Conservation (phyloP, 768 basidiomycete species). For the Cantharellus anzutake region DNA sequence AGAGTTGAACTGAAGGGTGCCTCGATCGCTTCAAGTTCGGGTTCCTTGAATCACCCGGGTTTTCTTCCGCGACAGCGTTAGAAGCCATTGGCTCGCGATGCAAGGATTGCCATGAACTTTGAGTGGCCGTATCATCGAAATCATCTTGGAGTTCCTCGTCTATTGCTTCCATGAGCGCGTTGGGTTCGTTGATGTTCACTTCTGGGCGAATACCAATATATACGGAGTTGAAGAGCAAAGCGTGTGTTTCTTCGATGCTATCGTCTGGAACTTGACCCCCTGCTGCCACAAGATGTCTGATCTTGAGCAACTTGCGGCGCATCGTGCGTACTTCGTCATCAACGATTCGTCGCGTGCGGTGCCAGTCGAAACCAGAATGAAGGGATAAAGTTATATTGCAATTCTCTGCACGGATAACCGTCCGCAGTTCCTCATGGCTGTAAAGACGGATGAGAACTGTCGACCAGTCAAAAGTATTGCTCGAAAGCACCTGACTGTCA, state of each 20-base stretch:
- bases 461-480: neutral
- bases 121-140: constrained; percentile 41
- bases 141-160: constrained; percentile 76
- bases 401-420: constrained; percentile 28
- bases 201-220: constrained; percentile 81
- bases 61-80: neutral
- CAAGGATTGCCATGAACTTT: constrained; percentile 65
- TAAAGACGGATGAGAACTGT: neutral
- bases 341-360: constrained; percentile 62
- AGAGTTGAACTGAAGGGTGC: constrained; percentile 68
- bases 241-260: constrained; percentile 45
- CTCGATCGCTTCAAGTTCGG: constrained; percentile 42
- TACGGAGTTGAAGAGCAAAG: constrained; percentile 82
- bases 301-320: constrained; percentile 67
- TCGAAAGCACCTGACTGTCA: neutral
- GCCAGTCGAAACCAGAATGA: constrained; percentile 94
- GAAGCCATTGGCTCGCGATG: neutral
- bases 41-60: neutral
- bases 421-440: neutral
- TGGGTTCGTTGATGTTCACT: constrained; percentile 51
- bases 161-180: constrained; percentile 71
- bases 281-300: constrained; percentile 75
- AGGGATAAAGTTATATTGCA: constrained; percentile 51
- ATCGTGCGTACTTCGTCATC: constrained; percentile 80
- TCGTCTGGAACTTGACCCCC: constrained; percentile 68